Percentiles rank a stretch among this genome's conserved stretches.
Conservation (phyloP, 441 rosid species). For the Euphorbia corollata region DNA sequence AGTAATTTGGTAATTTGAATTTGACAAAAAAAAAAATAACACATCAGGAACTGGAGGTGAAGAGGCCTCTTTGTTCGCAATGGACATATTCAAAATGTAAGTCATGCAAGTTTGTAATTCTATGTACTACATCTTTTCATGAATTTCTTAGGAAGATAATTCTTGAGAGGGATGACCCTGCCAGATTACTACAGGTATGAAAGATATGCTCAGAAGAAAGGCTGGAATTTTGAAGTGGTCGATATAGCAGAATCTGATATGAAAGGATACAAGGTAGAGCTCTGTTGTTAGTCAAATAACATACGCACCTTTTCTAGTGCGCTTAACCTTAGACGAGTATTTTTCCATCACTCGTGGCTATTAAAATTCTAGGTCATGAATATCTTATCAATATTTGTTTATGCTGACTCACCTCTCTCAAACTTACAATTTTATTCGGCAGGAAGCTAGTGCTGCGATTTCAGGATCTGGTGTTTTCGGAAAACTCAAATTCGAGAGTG, state of each 20-base stretch:
- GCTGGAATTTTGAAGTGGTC: constrained; percentile 84
- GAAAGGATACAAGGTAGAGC: constrained; percentile 74
- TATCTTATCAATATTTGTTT: neutral
- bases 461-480: constrained; percentile 73
- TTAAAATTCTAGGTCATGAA: too few species aligned
- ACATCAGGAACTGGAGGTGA: constrained; percentile 81
- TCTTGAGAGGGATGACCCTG: constrained; percentile 4
- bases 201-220: constrained; percentile 77
- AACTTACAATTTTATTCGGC: constrained; percentile 26
- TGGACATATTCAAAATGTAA: constrained; percentile 89
- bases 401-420: constrained; percentile 14
- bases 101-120: constrained; percentile 19
- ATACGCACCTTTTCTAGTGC: neutral
- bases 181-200: constrained; percentile 59
- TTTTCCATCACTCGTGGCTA: too few species aligned
- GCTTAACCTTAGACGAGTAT: neutral
- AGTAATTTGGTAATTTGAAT: constrained; percentile 17
- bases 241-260: constrained; percentile 68
- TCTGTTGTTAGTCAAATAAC: constrained; percentile 11
- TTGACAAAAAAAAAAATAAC: neutral
- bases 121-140: neutral
- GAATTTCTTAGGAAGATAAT: constrained; percentile 14
- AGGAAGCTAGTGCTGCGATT: constrained; percentile 95
- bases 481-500: constrained; percentile 96
- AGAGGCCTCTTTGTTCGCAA: constrained; percentile 93